Base-by-base conservation (phyloP, 768 basidiomycete genomes). In the Exsudoporus frostii region DNA sequence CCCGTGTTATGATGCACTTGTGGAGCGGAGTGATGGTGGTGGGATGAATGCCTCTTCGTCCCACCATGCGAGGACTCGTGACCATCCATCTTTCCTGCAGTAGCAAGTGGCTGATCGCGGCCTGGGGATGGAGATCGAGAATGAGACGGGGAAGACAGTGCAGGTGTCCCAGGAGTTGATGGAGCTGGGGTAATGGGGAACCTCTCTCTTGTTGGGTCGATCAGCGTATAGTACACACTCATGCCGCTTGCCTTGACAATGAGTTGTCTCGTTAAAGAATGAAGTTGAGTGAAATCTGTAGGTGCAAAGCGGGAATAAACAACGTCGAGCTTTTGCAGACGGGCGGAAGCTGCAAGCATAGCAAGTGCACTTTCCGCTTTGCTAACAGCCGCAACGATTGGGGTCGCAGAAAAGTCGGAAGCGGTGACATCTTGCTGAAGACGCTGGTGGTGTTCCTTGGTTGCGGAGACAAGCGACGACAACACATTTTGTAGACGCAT, bases 171-270 rank as follows among this genome's bases (percentile, higher is more conserved):
- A 32, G 63, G 64, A 33, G 59, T 45, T 5, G 76, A 77, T 0
- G 69, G 63, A 5, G 57, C 65, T 14, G 82, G 81, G 0, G 81
- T 80, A 1, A 70, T 60, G 2, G 79, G 80, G 58, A 87, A 88
- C 49, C 66, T 75, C 60, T 84, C 81, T 38, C 82, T 68, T 19
- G 76, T 78, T 0, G 85, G 81, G 56, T 89, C 84, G 10, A 86
- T 77, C n/a, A 89, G 62, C 0, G 66, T 68, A 55, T 85, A 88
- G 61, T 86, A 89, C 36, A 79, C 65, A 19, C 68, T 71, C 76
- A 89, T 74, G 17, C 88, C 88, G 55, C 84, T 75, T n/a, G 79
- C 78, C 8, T 83, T 72, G 11, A 79, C 81, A 5, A 77, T 75
- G 56, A 88, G 72, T 4, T 79, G 70, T 39, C 83, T 72, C 15